phyloP scores from a whole-genome alignment of 192 early-diverging fungal species.

The Piromyces sp. region DNA sequence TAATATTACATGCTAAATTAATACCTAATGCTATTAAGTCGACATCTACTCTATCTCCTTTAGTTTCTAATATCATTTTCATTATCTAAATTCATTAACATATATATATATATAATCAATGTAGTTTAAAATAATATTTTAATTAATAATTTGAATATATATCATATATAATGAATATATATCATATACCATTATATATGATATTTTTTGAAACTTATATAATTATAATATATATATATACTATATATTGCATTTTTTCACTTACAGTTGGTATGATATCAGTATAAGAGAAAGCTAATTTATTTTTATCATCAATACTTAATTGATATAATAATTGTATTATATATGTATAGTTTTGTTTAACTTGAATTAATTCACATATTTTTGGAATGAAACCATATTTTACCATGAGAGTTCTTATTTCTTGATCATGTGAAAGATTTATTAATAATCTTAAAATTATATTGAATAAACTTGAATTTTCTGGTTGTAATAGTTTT shows the following conservation, averaged over 20 bases:
- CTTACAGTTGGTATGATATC: conserved; percentile 16
- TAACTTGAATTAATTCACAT: background rate
- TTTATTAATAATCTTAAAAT: background rate
- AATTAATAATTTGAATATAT: no score
- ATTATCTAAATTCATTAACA: conserved; percentile 16
- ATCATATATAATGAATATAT: no score
- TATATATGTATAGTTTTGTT: background rate
- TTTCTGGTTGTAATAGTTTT: conserved; percentile 10
- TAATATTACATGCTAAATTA: conserved; percentile 20
- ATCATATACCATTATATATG: no score
- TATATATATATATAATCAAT: no score
- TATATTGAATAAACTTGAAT: background rate
- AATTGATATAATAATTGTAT: conserved; percentile 28
- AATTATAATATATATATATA: no score
- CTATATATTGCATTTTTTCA: no score
- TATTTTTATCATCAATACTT: conserved; percentile 19
- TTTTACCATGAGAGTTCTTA: background rate
- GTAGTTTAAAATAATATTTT: no score
- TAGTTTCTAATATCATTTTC: conserved; percentile 20
- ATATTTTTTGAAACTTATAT: no score
- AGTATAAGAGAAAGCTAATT: conserved; percentile 7
- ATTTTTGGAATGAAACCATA: background rate
- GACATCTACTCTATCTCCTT: conserved; percentile 8
- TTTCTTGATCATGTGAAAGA: background rate
- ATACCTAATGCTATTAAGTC: conserved; percentile 35